Evolutionary conservation across 2,329 filamentous ascomycete genomes (phyloP), one percentile per base, ranked within the genome.

Genomic region (Sphaerulina populicola): DNA sequence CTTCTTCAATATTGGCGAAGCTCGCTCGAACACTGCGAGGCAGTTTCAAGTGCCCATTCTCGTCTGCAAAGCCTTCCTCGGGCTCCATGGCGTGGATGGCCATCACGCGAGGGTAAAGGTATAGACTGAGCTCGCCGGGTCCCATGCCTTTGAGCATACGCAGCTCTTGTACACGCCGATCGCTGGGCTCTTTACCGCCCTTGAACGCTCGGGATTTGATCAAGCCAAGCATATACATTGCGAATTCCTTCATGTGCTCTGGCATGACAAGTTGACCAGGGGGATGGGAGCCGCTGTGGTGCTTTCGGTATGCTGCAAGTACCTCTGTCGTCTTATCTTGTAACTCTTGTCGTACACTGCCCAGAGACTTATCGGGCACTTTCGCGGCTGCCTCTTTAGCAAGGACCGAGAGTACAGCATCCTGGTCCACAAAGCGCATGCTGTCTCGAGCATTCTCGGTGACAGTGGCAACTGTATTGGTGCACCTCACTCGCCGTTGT

Each of bases 401-500:
- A 52, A 98, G 81, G 51, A 97, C 80, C 35, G 81, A 80, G 52
- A 91, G 80, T 21, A 98, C 88, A 6, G 93, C 90, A 68, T 98
- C 93, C 68, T 98, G 91, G 65, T 98, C 93, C 37, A 97, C 84
- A 66, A 89, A 93, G 64, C 90, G 93, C 81, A 97, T 88, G 21
- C 77, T 77, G 55, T 95, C 89, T 56, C 86, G 80, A 10, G 88
- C 83, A 49, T 82, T 83, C 59, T 96, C 88, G 57, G 85, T 94
- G 36, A 97, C 88, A 52, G 87, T 91, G 1, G 93, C 91, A 51
- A 98, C 91, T 23, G 94, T 78, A 66, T 98, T 98, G 65, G 83
- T 88, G 71, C 93, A 98, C 53, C 93, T 79, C 44, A 98, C 93
- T 48, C 93, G 80, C 44, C 93, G 83, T 70, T 98, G 83, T 3